These are phyloP conservation scores for Epichloe sylvatica DNA, from an alignment of 2,329 filamentous ascomycete species.

Conservation along the genomic window DNA sequence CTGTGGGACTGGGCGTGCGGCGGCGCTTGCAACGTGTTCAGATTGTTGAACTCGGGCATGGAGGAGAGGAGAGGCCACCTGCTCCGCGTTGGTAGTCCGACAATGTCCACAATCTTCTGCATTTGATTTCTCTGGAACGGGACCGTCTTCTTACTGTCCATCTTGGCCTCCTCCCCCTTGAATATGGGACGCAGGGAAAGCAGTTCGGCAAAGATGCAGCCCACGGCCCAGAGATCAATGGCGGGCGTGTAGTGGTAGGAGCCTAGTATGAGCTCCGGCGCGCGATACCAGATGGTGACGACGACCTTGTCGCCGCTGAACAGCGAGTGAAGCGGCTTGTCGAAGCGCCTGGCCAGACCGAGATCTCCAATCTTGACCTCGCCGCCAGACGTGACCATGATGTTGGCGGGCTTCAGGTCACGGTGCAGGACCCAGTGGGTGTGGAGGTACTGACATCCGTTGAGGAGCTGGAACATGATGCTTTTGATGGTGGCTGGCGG, in stretches of 20 bases:
- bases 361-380: conserved; percentile 92
- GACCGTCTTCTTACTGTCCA: conserved; percentile 95
- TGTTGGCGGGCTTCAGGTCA: conserved; percentile 94
- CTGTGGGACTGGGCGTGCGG: conserved; percentile 26
- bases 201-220: conserved; percentile 94
- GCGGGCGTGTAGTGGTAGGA: conserved; percentile 94
- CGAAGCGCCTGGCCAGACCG: conserved; percentile 80
- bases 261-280: conserved; percentile 82
- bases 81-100: conserved; percentile 80
- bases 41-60: conserved; percentile 76
- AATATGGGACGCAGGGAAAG: conserved; percentile 86
- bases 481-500: conserved; percentile 80
- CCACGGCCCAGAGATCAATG: conserved; percentile 94
- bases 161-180: conserved; percentile 98
- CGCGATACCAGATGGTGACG: conserved; percentile 97
- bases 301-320: conserved; percentile 96
- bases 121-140: conserved; percentile 97
- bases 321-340: conserved; percentile 82
- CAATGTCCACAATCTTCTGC: conserved; percentile 96
- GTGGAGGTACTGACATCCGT: conserved; percentile 88
- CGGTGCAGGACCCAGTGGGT: conserved; percentile 95
- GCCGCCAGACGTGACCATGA: conserved; percentile 86
- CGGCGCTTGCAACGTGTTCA: conserved; percentile 42
- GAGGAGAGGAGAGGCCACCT: conserved; percentile 71
- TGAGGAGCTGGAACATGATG: conserved; percentile 90